These are phyloP conservation scores for Coffea humblotiana DNA, from an alignment of 305 asterid genomes.

Conservation along the genomic window DNA sequence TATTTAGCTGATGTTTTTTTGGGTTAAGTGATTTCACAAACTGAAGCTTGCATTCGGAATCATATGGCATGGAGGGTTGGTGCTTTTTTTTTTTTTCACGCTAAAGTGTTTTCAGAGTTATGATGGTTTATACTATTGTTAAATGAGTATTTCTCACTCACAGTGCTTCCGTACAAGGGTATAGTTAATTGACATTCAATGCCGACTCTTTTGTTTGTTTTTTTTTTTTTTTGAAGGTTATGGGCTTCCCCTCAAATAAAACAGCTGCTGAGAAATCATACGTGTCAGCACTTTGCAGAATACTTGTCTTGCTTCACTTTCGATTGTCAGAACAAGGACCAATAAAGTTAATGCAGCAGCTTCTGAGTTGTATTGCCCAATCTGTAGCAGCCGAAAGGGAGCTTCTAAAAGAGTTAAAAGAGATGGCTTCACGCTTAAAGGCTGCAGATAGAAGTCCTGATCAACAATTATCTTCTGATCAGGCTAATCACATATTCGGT, in stretches of 20 bases:
- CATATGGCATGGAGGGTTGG: background rate
- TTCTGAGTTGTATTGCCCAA: slow-evolving; percentile 47
- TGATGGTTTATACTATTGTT: background rate
- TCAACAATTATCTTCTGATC: slow-evolving; percentile 50
- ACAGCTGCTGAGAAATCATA: slow-evolving; percentile 84
- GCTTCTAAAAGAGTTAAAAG: slow-evolving; percentile 64
- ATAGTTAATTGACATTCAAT: slow-evolving; percentile 5
- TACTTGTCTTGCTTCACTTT: slow-evolving; percentile 66
- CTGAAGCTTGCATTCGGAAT: background rate
- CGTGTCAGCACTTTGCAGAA: slow-evolving; percentile 64
- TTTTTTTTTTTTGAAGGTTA: slow-evolving; percentile 41
- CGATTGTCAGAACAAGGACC: slow-evolving; percentile 69
- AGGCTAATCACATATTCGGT: slow-evolving; percentile 62
- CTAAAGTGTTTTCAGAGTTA: background rate
- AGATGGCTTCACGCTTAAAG: slow-evolving; percentile 65
- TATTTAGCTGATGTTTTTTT: background rate
- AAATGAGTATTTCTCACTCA: background rate
- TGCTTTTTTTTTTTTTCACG: background rate
- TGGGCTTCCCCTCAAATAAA: slow-evolving; percentile 64
- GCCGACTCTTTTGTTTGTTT: slow-evolving; percentile 26
- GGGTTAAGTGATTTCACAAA: background rate
- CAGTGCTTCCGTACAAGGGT: background rate
- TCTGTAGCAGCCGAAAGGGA: slow-evolving; percentile 68
- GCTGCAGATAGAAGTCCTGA: slow-evolving; percentile 62
- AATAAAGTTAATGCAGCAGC: slow-evolving; percentile 62